phyloP scores from a whole-genome alignment of 2,329 filamentous ascomycete genomes.

The Paramyrothecium sp. region DNA sequence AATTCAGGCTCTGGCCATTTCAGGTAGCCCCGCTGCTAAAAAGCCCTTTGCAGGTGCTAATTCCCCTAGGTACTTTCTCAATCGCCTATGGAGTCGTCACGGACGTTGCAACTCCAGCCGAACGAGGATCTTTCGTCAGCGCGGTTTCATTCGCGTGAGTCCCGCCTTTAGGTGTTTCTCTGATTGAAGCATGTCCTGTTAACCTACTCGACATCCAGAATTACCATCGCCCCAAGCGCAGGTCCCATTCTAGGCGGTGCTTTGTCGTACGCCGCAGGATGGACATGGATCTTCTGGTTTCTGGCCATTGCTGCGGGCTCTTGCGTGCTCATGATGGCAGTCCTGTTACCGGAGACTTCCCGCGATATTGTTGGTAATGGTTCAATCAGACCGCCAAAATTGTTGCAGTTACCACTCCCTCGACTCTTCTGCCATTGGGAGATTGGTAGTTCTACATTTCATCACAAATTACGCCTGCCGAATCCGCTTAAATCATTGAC shows the following conservation, averaged over 20 bases:
- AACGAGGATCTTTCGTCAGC: constrained; percentile 7
- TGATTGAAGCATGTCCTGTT: too few relatives aligned
- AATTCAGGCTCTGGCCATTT: constrained; percentile 4
- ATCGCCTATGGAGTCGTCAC: constrained; percentile 9
- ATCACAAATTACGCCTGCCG: not conserved
- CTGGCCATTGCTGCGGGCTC: constrained; percentile 27
- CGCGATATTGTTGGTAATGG: constrained; percentile 30
- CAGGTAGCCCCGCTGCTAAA: not conserved
- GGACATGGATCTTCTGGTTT: constrained; percentile 38
- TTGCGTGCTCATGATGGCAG: constrained; percentile 12
- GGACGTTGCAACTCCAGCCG: constrained; percentile 7
- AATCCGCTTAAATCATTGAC: not conserved
- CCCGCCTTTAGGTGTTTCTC: not conserved
- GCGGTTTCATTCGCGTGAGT: constrained; percentile 12
- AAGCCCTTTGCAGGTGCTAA: not conserved
- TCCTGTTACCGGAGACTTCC: constrained; percentile 28
- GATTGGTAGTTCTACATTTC: accelerated
- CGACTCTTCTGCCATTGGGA: not conserved
- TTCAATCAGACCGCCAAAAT: constrained; percentile 8
- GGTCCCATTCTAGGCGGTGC: constrained; percentile 33
- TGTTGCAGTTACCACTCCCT: constrained; percentile 6
- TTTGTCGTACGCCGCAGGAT: constrained; percentile 28
- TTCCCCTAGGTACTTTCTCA: constrained; percentile 1
- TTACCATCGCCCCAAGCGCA: constrained; percentile 11
- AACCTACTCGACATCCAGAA: too few relatives aligned